Conservation (phyloP, 352 stramenopile genomes). For the Phytophthora meadii region DNA sequence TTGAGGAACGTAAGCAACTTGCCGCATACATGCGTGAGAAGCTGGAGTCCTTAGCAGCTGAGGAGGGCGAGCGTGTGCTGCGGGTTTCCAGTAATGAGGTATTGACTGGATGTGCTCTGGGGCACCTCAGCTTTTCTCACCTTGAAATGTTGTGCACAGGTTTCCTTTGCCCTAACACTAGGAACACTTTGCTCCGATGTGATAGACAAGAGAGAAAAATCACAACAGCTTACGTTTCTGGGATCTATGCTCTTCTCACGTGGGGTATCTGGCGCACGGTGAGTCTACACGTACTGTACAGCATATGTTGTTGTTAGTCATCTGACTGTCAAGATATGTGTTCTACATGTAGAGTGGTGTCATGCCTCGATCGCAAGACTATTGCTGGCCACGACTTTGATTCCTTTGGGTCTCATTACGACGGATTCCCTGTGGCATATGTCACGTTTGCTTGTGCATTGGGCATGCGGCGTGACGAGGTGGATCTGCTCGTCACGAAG, state of each 20-base stretch:
- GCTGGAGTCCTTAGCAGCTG: conserved; percentile 76
- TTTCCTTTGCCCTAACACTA: conserved; percentile 93
- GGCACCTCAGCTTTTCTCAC: background rate
- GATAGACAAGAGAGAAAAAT: conserved; percentile 38
- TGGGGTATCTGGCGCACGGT: conserved; percentile 95
- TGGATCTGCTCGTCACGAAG: conserved; percentile 93
- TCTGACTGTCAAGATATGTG: conserved; percentile 9
- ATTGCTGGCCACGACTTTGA: conserved; percentile 92
- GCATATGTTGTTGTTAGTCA: background rate
- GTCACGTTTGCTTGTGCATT: conserved; percentile 97
- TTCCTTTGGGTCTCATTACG: conserved; percentile 93
- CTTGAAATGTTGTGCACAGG: conserved; percentile 38
- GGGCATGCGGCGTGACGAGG: conserved; percentile 91
- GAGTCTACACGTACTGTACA: conserved; percentile 1
- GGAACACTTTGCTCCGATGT: conserved; percentile 49
- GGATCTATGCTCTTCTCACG: conserved; percentile 99
- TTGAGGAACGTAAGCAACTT: conserved; percentile 88
- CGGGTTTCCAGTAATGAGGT: conserved; percentile 92
- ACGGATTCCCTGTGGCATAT: conserved; percentile 92
- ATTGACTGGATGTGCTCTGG: background rate
- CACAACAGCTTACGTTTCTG: conserved; percentile 86
- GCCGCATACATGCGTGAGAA: conserved; percentile 75
- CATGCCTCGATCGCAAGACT: conserved; percentile 79
- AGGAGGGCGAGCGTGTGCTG: conserved; percentile 93
- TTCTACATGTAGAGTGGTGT: conserved; percentile 80